These are phyloP conservation scores for Mycena polygramma DNA, from an alignment of 768 basidiomycete species.

Conservation along the genomic window DNA sequence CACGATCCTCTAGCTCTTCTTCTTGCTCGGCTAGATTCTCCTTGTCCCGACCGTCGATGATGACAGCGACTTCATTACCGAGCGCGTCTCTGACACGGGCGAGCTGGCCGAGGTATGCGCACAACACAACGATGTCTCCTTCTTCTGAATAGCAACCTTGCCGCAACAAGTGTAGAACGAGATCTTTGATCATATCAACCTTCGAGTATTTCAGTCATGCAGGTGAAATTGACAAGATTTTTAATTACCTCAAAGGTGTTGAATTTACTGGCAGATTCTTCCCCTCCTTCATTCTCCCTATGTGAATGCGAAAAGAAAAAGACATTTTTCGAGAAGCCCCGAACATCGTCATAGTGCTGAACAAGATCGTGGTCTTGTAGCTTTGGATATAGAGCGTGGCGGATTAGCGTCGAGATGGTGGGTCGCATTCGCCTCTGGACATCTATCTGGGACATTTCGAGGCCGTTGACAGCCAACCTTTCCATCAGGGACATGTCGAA, in stretches of 20 bases:
- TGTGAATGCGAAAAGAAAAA: conserved; percentile 78
- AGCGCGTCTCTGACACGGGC: conserved; percentile 56
- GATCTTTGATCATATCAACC: conserved; percentile 60
- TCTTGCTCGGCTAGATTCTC: conserved; percentile 69
- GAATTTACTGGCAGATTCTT: conserved; percentile 75
- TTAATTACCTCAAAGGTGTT: conserved; percentile 74
- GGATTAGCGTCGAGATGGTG: conserved; percentile 70
- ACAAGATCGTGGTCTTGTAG: conserved; percentile 72
- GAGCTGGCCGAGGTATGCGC: conserved; percentile 62
- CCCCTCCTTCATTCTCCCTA: conserved; percentile 68
- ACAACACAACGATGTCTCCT: conserved; percentile 62
- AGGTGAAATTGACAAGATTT: neutral
- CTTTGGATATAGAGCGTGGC: conserved; percentile 71
- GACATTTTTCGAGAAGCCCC: conserved; percentile 73
- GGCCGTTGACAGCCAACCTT: conserved; percentile 66
- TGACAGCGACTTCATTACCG: conserved; percentile 63
- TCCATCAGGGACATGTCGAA: conserved; percentile 87
- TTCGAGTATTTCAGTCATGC: conserved; percentile 26
- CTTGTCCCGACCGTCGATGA: conserved; percentile 79
- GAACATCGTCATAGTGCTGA: conserved; percentile 63
- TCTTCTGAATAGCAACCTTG: conserved; percentile 61
- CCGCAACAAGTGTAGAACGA: conserved; percentile 60
- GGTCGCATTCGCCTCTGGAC: conserved; percentile 86
- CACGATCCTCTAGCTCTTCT: conserved; percentile 48
- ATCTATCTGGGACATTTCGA: conserved; percentile 78